Conservation (phyloP, 345 rosid species). For the Populus alba region DNA sequence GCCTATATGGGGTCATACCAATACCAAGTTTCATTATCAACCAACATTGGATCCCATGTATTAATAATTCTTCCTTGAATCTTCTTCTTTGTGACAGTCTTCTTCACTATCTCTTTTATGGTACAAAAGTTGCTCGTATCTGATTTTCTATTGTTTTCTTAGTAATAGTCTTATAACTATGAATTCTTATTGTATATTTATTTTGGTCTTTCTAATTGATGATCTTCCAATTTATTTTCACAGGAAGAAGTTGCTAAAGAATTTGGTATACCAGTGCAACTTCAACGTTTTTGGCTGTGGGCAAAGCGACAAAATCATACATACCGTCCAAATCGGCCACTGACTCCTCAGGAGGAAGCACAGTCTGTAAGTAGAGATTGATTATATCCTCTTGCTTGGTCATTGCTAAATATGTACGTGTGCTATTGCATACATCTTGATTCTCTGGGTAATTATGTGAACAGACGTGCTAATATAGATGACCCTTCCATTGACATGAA, state of each 20-base stretch:
- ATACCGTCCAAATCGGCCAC: constrained; percentile 81
- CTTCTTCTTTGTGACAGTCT: not conserved
- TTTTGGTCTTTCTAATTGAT: not conserved
- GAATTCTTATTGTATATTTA: not conserved
- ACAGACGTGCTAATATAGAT: not conserved
- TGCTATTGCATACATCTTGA: not conserved
- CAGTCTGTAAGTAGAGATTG: constrained; percentile 47
- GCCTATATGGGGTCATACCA: not conserved
- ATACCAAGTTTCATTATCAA: not conserved
- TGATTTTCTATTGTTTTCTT: not conserved
- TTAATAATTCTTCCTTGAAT: not conserved
- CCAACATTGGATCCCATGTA: not conserved
- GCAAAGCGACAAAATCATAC: constrained; percentile 95
- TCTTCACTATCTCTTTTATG: not conserved
- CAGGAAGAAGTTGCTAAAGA: constrained; percentile 97
- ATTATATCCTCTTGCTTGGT: not conserved
- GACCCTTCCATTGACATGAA: not conserved
- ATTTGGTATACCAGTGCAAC: constrained; percentile 74
- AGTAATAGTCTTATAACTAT: not conserved
- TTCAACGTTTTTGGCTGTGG: constrained; percentile 95
- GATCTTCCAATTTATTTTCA: not conserved
- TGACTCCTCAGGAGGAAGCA: constrained; percentile 69
- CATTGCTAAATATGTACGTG: not conserved
- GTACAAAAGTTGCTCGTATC: not conserved
- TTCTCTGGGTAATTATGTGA: not conserved